Percentiles rank a stretch among this genome's conserved stretches.
These are phyloP conservation scores for Saitoella complicata DNA, from an alignment of 805 yeast species.

Conservation along the genomic window DNA sequence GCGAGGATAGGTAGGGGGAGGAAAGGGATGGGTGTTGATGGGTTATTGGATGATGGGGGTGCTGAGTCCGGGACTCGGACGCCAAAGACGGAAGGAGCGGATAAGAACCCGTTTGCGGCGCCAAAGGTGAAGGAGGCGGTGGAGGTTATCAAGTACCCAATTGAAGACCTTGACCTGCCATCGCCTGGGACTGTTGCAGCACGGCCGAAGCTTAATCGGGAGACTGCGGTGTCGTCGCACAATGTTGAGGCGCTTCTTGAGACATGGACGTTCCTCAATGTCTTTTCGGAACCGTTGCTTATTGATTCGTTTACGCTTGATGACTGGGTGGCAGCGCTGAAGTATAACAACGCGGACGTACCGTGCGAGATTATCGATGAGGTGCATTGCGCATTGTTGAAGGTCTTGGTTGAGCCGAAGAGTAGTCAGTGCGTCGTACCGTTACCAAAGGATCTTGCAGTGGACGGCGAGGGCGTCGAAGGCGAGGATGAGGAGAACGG, in stretches of 20 bases:
- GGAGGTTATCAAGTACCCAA: conserved; percentile 7
- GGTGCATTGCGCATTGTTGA: conserved; percentile 11
- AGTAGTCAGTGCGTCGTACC: neutral
- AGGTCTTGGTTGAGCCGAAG: conserved; percentile 7
- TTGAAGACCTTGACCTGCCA: conserved; percentile 14
- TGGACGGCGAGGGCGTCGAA: too few relatives aligned
- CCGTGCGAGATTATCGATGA: conserved; percentile 14
- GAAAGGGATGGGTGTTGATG: conserved; percentile 6
- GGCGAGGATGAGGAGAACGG: too few relatives aligned
- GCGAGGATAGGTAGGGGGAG: conserved; percentile 3
- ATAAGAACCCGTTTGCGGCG: conserved; percentile 2
- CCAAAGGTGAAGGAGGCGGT: conserved; percentile 3
- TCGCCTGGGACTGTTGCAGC: conserved; percentile 8
- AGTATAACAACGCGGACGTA: conserved; percentile 3
- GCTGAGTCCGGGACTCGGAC: conserved; percentile 3
- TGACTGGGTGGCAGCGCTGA: conserved; percentile 45
- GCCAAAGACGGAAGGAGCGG: conserved; percentile 4
- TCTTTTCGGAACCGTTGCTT: conserved; percentile 45
- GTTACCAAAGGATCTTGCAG: neutral
- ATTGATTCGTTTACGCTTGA: conserved; percentile 70
- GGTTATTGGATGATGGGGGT: conserved; percentile 4
- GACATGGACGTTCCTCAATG: conserved; percentile 58
- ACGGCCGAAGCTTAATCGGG: conserved; percentile 13
- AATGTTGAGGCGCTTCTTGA: conserved; percentile 29
- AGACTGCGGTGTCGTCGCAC: conserved; percentile 5